These are phyloP conservation scores for Mucor plumbeus DNA, from an alignment of 371 early-diverging fungal species.

Conservation along the genomic window DNA sequence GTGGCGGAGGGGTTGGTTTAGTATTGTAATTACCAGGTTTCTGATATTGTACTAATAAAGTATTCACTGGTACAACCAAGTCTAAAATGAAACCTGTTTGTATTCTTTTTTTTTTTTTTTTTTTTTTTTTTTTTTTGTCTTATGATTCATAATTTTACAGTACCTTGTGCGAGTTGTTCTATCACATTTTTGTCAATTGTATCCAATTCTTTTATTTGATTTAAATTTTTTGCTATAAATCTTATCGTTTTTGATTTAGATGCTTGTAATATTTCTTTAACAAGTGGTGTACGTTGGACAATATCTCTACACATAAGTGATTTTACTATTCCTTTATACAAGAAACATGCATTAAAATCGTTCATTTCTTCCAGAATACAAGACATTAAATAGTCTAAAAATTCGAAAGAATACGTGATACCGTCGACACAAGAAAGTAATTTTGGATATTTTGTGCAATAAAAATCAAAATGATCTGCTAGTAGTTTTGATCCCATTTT, in stretches of 20 bases:
- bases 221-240: constrained; percentile 28
- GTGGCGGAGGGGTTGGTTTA: background rate
- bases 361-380: constrained; percentile 29
- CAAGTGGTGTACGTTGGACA: constrained; percentile 26
- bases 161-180: constrained; percentile 36
- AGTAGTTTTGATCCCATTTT: constrained; percentile 15
- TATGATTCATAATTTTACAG: background rate
- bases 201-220: constrained; percentile 26
- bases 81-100: constrained; percentile 17
- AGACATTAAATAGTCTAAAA: constrained; percentile 31
- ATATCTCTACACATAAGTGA: constrained; percentile 37
- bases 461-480: constrained; percentile 36
- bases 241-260: constrained; percentile 25
- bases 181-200: constrained; percentile 29
- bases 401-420: constrained; percentile 37
- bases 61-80: constrained; percentile 11
- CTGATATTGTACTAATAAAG: constrained; percentile 9
- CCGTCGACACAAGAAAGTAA: constrained; percentile 43
- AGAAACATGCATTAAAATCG: constrained; percentile 23
- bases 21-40: constrained; percentile 8
- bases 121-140: too few species aligned
- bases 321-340: constrained; percentile 40
- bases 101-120: too few species aligned
- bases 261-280: constrained; percentile 28
- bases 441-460: constrained; percentile 37